Percentiles rank a stretch among this genome's conserved stretches.
Conservation (phyloP, 495 filamentous ascomycete genomes). For the Hyphodiscus hymeniophilus region DNA sequence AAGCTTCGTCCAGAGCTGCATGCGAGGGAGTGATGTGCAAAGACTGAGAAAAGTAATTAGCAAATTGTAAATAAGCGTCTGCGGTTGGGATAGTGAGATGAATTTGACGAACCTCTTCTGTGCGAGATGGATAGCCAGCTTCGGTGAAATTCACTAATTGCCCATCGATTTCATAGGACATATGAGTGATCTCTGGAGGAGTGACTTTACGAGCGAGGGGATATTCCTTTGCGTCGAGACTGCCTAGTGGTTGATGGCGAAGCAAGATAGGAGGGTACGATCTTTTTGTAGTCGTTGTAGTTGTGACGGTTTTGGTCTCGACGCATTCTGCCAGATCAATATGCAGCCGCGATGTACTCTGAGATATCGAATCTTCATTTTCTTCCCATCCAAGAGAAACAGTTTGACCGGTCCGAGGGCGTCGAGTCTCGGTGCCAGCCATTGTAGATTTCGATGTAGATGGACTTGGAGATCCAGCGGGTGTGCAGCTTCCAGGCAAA, state of each 20-base stretch:
- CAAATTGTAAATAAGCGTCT: no score
- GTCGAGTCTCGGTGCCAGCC: slow-evolving; percentile 3
- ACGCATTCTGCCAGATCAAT: slow-evolving; percentile 47
- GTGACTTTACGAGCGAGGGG: slow-evolving; percentile 78
- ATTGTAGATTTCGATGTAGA: slow-evolving; percentile 15
- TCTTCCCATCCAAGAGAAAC: slow-evolving; percentile 20
- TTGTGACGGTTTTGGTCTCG: slow-evolving; percentile 70
- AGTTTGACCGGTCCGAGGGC: slow-evolving; percentile 10
- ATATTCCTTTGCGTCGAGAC: slow-evolving; percentile 81
- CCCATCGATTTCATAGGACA: slow-evolving; percentile 65
- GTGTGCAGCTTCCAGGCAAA: slow-evolving; percentile 3
- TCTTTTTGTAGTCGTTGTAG: slow-evolving; percentile 89
- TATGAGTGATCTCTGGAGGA: slow-evolving; percentile 60
- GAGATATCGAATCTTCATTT: slow-evolving; percentile 11
- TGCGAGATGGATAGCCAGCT: not conserved
- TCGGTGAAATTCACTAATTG: slow-evolving; percentile 27
- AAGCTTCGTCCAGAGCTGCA: no score
- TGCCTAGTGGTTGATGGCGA: slow-evolving; percentile 60
- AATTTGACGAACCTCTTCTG: slow-evolving; percentile 4
- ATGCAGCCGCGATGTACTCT: slow-evolving; percentile 26
- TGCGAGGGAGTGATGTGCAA: no score
- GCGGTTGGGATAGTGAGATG: not conserved
- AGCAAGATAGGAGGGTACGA: slow-evolving; percentile 78
- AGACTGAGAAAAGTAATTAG: no score
- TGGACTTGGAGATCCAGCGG: slow-evolving; percentile 20